Conservation (phyloP, 129 eudicot species). For the Centaurea solstitialis region DNA sequence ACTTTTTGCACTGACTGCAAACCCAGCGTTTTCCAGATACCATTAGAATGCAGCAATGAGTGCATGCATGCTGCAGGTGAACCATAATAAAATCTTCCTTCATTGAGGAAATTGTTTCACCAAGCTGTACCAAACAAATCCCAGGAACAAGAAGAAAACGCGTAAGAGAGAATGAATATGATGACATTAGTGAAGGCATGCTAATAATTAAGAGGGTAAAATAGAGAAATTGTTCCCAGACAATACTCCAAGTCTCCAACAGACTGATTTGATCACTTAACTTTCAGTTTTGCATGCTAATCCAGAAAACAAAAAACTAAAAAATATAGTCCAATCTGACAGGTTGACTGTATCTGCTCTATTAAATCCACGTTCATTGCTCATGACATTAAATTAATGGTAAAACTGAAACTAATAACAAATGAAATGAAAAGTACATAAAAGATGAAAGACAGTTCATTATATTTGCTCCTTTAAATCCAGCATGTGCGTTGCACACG, state of each 20-base stretch:
- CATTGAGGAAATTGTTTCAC: constrained; percentile 87
- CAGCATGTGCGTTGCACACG: too few species aligned
- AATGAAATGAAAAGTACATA: neutral
- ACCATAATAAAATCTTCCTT: constrained; percentile 99
- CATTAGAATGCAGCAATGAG: constrained; percentile 88
- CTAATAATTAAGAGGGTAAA: neutral
- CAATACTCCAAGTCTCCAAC: neutral
- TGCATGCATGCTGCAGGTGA: constrained; percentile 95
- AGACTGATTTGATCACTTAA: neutral
- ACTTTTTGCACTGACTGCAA: constrained; percentile 83
- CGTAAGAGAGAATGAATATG: neutral
- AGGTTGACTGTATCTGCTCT: neutral
- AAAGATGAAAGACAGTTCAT: neutral
- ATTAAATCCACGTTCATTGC: neutral
- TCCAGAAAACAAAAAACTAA: neutral
- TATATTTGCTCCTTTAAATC: too few species aligned
- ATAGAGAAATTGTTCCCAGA: neutral
- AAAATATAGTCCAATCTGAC: neutral
- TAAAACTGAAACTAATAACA: neutral
- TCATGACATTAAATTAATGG: neutral
- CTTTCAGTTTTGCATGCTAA: neutral
- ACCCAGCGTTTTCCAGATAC: constrained; percentile 92
- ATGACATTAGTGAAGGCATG: constrained; percentile 9
- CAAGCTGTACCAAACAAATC: constrained; percentile 64
- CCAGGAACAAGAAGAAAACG: neutral